These are phyloP conservation scores for Cubamyces sp. DNA, from an alignment of 768 basidiomycete genomes.

Conservation along the genomic window DNA sequence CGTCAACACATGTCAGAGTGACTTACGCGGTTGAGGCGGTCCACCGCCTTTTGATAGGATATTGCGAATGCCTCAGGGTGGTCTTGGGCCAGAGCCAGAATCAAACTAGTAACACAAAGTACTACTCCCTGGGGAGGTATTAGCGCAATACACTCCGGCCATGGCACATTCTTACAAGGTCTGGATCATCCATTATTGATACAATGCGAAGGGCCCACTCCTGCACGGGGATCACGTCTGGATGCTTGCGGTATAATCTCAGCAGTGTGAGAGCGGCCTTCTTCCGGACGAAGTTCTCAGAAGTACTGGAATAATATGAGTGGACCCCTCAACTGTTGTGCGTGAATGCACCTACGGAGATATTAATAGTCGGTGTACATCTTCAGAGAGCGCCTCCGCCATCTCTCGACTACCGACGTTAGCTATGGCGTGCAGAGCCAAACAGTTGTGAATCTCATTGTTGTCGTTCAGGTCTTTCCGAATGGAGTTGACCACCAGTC, in stretches of 20 bases:
- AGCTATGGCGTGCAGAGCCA: slow-evolving; percentile 97
- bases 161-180: slow-evolving; percentile 57
- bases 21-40: slow-evolving; percentile 79
- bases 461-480: slow-evolving; percentile 95
- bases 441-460: slow-evolving; percentile 93
- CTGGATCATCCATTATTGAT: slow-evolving; percentile 92
- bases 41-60: slow-evolving; percentile 94
- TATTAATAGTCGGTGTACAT: slow-evolving; percentile 93
- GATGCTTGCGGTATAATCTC: slow-evolving; percentile 93
- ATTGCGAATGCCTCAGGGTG: slow-evolving; percentile 88
- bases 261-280: slow-evolving; percentile 95
- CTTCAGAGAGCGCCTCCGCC: slow-evolving; percentile 93
- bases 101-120: slow-evolving; percentile 88
- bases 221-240: slow-evolving; percentile 87
- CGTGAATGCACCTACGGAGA: slow-evolving; percentile 68
- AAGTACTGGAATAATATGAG: slow-evolving; percentile 61
- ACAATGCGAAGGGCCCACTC: slow-evolving; percentile 98
- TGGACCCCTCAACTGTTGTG: not conserved
- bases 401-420: slow-evolving; percentile 98
- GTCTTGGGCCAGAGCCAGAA: slow-evolving; percentile 94
- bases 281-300: slow-evolving; percentile 95
- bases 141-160: not conserved
- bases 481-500: slow-evolving; percentile 97
- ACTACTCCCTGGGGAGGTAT: slow-evolving; percentile 76
- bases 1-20: not conserved